Percentiles rank a stretch among this genome's conserved stretches.
Evolutionary conservation across 768 basidiomycete genomes (phyloP).

Genomic region (Hemileccinum rubropunctum): DNA sequence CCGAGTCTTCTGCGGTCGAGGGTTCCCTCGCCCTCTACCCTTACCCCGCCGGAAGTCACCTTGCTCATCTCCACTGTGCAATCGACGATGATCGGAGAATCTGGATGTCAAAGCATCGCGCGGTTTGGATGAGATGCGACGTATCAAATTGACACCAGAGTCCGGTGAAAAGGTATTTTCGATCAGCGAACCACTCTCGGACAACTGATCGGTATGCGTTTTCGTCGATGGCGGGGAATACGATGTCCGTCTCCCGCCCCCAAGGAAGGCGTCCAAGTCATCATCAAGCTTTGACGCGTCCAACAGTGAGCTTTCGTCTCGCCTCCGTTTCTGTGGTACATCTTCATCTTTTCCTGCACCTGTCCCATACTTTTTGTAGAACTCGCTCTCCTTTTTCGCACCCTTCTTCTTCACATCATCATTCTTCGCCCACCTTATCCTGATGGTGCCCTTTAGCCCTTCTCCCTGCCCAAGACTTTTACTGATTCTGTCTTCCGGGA

Average conservation of each 20-base stretch:
- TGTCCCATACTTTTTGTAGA: conserved; percentile 73
- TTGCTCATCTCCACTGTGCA: conserved; percentile 22
- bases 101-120: conserved; percentile 21
- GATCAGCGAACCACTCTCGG: conserved; percentile 49
- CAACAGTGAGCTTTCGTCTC: conserved; percentile 30
- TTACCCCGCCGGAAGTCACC: conserved; percentile 26
- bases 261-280: conserved; percentile 69
- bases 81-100: conserved; percentile 15
- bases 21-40: conserved; percentile 38
- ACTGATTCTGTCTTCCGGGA: conserved; percentile 74
- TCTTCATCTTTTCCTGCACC: conserved; percentile 60
- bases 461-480: conserved; percentile 66
- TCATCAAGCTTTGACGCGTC: conserved; percentile 53
- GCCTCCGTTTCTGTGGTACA: conserved; percentile 36
- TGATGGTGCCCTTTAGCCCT: conserved; percentile 62
- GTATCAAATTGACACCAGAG: conserved; percentile 38
- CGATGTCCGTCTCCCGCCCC: conserved; percentile 38
- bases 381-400: conserved; percentile 68
- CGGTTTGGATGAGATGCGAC: conserved; percentile 43
- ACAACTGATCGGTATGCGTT: conserved; percentile 67
- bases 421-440: conserved; percentile 72
- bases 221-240: conserved; percentile 53
- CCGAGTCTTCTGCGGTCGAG: conserved; percentile 54
- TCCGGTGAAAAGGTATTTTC: conserved; percentile 54
- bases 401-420: conserved; percentile 79